phyloP scores from a whole-genome alignment of 345 rosid genomes.

The Theobroma cacao region DNA sequence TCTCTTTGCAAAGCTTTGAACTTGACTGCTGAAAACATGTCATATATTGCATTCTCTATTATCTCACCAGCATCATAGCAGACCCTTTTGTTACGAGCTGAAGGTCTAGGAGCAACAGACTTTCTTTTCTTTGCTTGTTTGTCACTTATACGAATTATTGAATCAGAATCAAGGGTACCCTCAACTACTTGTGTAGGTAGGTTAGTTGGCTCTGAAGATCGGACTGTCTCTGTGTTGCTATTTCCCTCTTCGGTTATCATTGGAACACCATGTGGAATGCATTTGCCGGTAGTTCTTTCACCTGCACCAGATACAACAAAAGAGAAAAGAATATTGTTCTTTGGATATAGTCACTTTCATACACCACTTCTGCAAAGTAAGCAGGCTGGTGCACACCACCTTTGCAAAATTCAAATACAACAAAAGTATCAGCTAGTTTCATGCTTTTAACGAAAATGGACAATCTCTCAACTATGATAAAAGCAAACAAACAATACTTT shows the following conservation, averaged over 20 bases:
- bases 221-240: conserved; percentile 35
- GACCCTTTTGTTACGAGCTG: conserved; percentile 23
- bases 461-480: neutral
- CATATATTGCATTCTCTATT: conserved; percentile 27
- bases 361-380: neutral
- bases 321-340: neutral
- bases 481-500: neutral
- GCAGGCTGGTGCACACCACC: neutral
- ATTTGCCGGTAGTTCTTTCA: conserved; percentile 26
- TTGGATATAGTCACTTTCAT: neutral
- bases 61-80: conserved; percentile 20
- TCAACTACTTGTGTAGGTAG: conserved; percentile 28
- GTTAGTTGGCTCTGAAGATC: conserved; percentile 30
- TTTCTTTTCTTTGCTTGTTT: conserved; percentile 26
- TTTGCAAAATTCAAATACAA: neutral
- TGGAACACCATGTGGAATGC: conserved; percentile 12
- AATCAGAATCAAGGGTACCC: conserved; percentile 36
- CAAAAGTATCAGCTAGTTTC: neutral
- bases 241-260: conserved; percentile 32
- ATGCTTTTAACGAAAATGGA: conserved; percentile 3
- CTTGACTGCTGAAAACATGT: conserved; percentile 29
- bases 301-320: conserved; percentile 15
- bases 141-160: conserved; percentile 23
- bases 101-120: conserved; percentile 12
- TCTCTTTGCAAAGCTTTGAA: conserved; percentile 21